Percentiles rank a stretch among this genome's conserved stretches.
Conservation (phyloP, 2,329 filamentous ascomycete species). For the Plectosphaerella cucumerina region DNA sequence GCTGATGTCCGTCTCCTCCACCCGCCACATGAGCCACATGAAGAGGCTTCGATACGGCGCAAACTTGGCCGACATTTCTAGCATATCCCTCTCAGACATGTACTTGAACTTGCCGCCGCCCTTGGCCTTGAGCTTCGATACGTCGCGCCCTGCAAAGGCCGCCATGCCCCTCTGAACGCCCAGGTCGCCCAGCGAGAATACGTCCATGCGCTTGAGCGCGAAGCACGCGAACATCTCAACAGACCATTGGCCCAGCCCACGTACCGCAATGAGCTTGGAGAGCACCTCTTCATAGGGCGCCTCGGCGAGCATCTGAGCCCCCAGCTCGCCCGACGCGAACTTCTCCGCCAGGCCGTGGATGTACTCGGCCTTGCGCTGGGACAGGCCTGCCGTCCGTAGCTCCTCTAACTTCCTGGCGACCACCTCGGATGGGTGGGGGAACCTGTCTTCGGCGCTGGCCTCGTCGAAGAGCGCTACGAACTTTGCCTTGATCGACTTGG, state of each 20-base stretch:
- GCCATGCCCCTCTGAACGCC: constrained; percentile 96
- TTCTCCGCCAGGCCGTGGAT: constrained; percentile 80
- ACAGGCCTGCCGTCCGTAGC: constrained; percentile 82
- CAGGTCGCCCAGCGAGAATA: constrained; percentile 87
- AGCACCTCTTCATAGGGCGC: constrained; percentile 85
- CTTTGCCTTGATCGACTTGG: constrained; percentile 80
- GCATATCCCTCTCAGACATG: constrained; percentile 91
- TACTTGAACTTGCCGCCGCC: constrained; percentile 91
- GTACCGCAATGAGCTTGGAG: constrained; percentile 75
- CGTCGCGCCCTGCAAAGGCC: constrained; percentile 75
- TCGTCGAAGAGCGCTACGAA: constrained; percentile 70
- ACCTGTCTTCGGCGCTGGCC: constrained; percentile 32
- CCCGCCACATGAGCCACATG: constrained; percentile 98
- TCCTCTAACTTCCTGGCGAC: constrained; percentile 56
- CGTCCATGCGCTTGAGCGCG: constrained; percentile 88
- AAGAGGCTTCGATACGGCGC: constrained; percentile 85
- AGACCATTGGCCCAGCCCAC: constrained; percentile 84
- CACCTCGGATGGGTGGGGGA: constrained; percentile 76
- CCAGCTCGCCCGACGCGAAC: constrained; percentile 72
- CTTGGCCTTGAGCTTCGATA: constrained; percentile 75
- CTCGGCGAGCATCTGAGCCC: constrained; percentile 68
- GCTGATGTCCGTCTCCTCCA: constrained; percentile 73
- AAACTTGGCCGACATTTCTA: constrained; percentile 74
- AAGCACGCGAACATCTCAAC: constrained; percentile 99
- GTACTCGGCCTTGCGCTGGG: constrained; percentile 94